These are phyloP conservation scores for Ophiostoma sp. DNA, from an alignment of 2,329 filamentous ascomycete genomes.

Conservation along the genomic window DNA sequence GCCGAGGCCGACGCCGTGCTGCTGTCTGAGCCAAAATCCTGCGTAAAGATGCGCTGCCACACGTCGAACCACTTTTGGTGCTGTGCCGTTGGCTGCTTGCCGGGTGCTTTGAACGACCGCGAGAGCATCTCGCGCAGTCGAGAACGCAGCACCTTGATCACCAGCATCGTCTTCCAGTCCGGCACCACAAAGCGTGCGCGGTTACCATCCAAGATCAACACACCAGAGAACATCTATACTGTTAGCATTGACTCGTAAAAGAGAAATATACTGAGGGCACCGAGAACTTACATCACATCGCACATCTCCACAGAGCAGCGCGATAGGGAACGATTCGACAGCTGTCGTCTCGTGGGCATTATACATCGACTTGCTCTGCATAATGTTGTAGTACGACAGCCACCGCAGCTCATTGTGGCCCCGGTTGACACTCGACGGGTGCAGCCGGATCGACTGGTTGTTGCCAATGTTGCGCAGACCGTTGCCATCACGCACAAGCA, in stretches of 20 bases:
- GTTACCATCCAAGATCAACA: constrained; percentile 84
- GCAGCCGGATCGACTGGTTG: constrained; percentile 84
- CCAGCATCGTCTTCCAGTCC: constrained; percentile 89
- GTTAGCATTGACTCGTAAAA: constrained; percentile 39
- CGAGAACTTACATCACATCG: constrained; percentile 69
- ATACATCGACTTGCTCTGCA: constrained; percentile 86
- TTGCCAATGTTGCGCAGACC: constrained; percentile 90
- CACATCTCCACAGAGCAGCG: constrained; percentile 82
- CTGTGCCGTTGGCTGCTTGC: constrained; percentile 62
- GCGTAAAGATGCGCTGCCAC: constrained; percentile 69
- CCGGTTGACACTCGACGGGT: constrained; percentile 88
- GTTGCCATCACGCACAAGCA: constrained; percentile 78
- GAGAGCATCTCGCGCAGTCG: constrained; percentile 75
- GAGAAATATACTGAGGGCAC: background rate
- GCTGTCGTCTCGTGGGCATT: constrained; percentile 88
- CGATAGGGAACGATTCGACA: constrained; percentile 78
- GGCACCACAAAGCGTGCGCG: constrained; percentile 77
- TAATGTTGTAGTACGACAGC: constrained; percentile 95
- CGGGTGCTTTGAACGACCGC: constrained; percentile 67
- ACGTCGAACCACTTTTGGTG: constrained; percentile 73
- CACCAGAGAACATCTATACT: constrained; percentile 79
- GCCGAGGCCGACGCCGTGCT: background rate
- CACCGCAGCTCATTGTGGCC: constrained; percentile 67
- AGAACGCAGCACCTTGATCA: constrained; percentile 76
- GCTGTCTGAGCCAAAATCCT: constrained; percentile 41